These are phyloP conservation scores for Termitomyces sp. DNA, from an alignment of 768 basidiomycete species.

Conservation along the genomic window DNA sequence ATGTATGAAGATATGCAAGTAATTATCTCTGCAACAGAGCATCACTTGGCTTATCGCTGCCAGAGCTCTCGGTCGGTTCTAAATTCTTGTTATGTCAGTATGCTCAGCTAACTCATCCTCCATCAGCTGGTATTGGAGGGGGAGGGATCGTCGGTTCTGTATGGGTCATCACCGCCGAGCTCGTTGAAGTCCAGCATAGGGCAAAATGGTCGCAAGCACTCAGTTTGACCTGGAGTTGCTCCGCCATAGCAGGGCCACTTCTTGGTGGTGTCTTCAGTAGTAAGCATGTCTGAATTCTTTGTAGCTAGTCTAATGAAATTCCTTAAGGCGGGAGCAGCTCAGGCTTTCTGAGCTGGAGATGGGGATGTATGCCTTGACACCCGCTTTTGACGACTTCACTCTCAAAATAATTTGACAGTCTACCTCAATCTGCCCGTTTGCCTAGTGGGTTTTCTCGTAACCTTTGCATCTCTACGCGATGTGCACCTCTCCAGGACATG, in stretches of 20 bases:
- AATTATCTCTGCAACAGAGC: conserved; percentile 28
- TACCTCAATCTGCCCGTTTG: conserved; percentile 81
- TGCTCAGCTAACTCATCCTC: neutral
- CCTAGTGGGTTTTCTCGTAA: conserved; percentile 49
- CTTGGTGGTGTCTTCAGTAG: conserved; percentile 82
- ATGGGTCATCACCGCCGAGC: conserved; percentile 84
- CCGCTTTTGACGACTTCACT: conserved; percentile 12
- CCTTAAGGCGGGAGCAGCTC: conserved; percentile 25
- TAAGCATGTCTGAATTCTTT: conserved; percentile 27
- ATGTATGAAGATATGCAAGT: conserved; percentile 14
- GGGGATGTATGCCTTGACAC: conserved; percentile 65
- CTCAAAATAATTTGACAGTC: conserved; percentile 41
- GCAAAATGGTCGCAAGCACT: conserved; percentile 85
- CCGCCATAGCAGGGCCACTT: conserved; percentile 77
- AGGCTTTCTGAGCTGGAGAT: conserved; percentile 63
- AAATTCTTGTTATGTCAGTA: neutral
- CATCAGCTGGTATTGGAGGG: conserved; percentile 70
- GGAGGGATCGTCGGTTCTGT: conserved; percentile 84
- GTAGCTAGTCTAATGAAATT: conserved; percentile 11
- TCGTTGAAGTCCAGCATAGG: conserved; percentile 64
- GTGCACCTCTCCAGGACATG: conserved; percentile 42
- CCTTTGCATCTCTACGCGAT: conserved; percentile 54
- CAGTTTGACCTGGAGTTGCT: conserved; percentile 83
- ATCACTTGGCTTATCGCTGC: conserved; percentile 64
- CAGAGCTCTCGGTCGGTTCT: conserved; percentile 39